These are phyloP conservation scores for Boletus subcaerulescens DNA, from an alignment of 768 basidiomycete species.

Conservation along the genomic window DNA sequence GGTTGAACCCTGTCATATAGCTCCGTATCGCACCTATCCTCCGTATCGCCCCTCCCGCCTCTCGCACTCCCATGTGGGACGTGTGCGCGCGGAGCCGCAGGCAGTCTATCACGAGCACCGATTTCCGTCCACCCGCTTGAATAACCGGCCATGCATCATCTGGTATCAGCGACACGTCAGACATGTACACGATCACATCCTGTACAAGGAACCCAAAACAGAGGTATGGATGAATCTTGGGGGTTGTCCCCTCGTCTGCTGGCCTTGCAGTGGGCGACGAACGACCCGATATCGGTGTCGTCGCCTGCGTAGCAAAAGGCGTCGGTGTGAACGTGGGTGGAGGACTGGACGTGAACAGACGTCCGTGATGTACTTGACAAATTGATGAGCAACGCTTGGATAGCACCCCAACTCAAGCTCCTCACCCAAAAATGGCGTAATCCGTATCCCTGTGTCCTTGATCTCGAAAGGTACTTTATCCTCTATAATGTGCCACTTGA, in stretches of 20 bases:
- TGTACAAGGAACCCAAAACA: constrained; percentile 72
- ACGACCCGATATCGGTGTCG: constrained; percentile 34
- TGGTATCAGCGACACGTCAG: constrained; percentile 81
- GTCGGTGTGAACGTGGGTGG: constrained; percentile 40
- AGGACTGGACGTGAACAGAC: constrained; percentile 48
- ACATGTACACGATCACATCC: constrained; percentile 68
- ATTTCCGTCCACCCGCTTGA: constrained; percentile 24
- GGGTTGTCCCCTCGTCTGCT: background rate
- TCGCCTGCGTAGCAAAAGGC: constrained; percentile 36
- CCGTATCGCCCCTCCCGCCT: constrained; percentile 55
- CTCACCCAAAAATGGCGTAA: constrained; percentile 69
- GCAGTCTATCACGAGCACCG: constrained; percentile 76
- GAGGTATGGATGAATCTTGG: constrained; percentile 51
- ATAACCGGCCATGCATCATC: constrained; percentile 63
- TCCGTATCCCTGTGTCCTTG: constrained; percentile 53
- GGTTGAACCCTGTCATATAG: constrained; percentile 74
- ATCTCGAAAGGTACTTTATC: constrained; percentile 68
- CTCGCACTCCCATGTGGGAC: constrained; percentile 78
- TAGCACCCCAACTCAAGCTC: background rate
- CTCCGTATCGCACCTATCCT: constrained; percentile 58
- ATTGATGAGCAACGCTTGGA: background rate
- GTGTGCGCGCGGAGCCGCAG: constrained; percentile 60
- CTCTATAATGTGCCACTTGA: constrained; percentile 79
- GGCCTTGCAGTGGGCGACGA: constrained; percentile 20
- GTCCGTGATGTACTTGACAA: constrained; percentile 67